Evolutionary conservation across 148 eudicot species (phyloP), one percentile per base, ranked within the genome.

Genomic region (Pouteria glomerata): DNA sequence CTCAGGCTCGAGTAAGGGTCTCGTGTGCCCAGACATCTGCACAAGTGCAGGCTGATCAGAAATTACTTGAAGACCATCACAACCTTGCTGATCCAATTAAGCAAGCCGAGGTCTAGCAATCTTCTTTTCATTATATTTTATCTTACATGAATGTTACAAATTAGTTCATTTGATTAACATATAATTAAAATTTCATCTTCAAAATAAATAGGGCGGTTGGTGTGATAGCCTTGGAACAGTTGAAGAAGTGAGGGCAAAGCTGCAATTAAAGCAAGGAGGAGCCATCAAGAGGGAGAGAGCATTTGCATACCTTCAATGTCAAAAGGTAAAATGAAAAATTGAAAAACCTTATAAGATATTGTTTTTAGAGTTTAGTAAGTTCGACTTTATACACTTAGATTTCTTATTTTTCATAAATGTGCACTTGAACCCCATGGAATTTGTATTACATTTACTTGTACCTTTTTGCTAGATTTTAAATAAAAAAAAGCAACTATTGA

Each of bases 231-330:
- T 81, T 31, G 96, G 96, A 56, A 95, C 94, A 45, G 85, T 77
- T 0, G 88, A 90, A 45, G 89, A 95, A 73, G 86, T 90, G 73
- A 85, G 73, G 77, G 77, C 88, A 1, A 95, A 95, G 87, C 79
- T 86, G 52, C 87, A 89, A 72, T 76, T 89, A 87, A 95, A 82
- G 81, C 97, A 88, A 68, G 89, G 84, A 78, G 97, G 96, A 23
- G 93, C 83, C 27, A 62, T 85, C 45, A 88, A 90, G 75, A 81
- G 96, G 80, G 96, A 90, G 73, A 84, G 97, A 75, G 96, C 96
- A 21, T 80, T 84, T 70, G 81, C 89, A 14, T 88, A 92, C 55
- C 80, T 86, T 26, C 59, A 82, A 45, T 69, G 80, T 18, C 85
- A 85, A 59, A 90, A 91, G 89, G 98, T 95, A 48, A 68, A n/a